Conservation (phyloP, 495 filamentous ascomycete genomes). For the Neurospora sp. region DNA sequence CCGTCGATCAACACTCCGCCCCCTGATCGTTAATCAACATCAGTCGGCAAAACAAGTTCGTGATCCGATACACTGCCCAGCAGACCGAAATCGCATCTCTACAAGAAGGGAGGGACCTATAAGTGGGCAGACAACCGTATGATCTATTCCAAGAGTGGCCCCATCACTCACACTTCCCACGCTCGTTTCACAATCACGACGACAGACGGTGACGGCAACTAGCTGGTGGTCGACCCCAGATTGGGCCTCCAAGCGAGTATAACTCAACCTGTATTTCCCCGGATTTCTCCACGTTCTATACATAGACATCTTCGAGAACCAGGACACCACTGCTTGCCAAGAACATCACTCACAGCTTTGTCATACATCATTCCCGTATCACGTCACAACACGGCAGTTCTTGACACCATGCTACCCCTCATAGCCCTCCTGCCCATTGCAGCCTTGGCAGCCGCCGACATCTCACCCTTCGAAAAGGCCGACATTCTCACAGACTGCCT, state of each 20-base stretch:
- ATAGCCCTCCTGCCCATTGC: constrained; percentile 7
- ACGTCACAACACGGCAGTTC: constrained; percentile 4
- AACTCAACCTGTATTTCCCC: constrained; percentile 20
- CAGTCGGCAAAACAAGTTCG: constrained; percentile 16
- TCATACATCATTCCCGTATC: constrained; percentile 2
- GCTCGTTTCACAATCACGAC: constrained; percentile 3
- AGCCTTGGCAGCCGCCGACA: constrained; percentile 10
- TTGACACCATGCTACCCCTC: constrained; percentile 7
- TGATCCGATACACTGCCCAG: constrained; percentile 17
- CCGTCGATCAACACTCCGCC: background rate
- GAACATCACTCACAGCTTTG: background rate
- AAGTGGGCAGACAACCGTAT: constrained; percentile 19
- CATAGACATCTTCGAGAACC: background rate
- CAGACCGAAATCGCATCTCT: background rate
- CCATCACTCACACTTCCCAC: background rate
- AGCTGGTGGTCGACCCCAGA: constrained; percentile 6
- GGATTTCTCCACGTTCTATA: constrained; percentile 13
- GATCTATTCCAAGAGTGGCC: constrained; percentile 11
- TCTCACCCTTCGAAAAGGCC: constrained; percentile 14
- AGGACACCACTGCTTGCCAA: constrained; percentile 10
- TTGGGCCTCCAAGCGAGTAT: constrained; percentile 8
- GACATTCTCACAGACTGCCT: constrained; percentile 31
- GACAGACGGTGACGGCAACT: constrained; percentile 3
- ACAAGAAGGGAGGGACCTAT: constrained; percentile 4
- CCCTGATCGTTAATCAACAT: constrained; percentile 11